Evolutionary conservation across 1,284 basidiomycete genomes (phyloP), one percentile per base, ranked within the genome.

Genomic region (Cutaneotrichosporon mucoides): DNA sequence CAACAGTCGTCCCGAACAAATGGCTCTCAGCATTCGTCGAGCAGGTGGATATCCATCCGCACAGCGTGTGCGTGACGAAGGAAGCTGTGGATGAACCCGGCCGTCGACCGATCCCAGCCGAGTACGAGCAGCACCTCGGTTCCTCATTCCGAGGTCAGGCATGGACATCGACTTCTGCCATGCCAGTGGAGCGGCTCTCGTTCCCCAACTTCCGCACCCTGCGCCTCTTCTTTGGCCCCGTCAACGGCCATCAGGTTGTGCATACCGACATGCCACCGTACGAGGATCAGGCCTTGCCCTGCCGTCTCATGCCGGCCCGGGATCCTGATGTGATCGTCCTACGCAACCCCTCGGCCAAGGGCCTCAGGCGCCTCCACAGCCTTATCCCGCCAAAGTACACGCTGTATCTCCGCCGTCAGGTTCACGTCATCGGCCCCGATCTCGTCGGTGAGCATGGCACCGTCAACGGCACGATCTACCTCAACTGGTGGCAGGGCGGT

Each of bases 401-500:
- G 13, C 8, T 10, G 6, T 10, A 8, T 13, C 35, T 45, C 24
- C 15, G 12, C 15, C 53, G 53, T 12, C 43, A 54, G 36, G 43
- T 54, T 3, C 48, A 51, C 36, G 48, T 56, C 15, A 36, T 51
- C 35, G 41, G 41, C 4, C 34, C 41, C 5, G 35, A 44, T 7
- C 35, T 56, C 16, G 40, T 49, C 4, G 47, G 48, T 9, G 38
- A 41, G 35, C 35, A 46, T 10, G 53, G 53, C 4, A 49, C 35
- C n/a, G 42, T 50, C 48, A 34, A 56, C 55, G 38, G 43, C 15
- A 43, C 48, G 12, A 38, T 51, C n/a, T 56, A 50, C 15, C 35
- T 56, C 34, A 50, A 56, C 48, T 33, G 42, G 34, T 38, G 36
- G 34, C 11, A 5, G 5, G 36, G 15, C 33, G 46, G 46, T 5